Evolutionary conservation across 2,329 filamentous ascomycete species (phyloP), one percentile per base, ranked within the genome.

Genomic region (Epichloe gansuensis): DNA sequence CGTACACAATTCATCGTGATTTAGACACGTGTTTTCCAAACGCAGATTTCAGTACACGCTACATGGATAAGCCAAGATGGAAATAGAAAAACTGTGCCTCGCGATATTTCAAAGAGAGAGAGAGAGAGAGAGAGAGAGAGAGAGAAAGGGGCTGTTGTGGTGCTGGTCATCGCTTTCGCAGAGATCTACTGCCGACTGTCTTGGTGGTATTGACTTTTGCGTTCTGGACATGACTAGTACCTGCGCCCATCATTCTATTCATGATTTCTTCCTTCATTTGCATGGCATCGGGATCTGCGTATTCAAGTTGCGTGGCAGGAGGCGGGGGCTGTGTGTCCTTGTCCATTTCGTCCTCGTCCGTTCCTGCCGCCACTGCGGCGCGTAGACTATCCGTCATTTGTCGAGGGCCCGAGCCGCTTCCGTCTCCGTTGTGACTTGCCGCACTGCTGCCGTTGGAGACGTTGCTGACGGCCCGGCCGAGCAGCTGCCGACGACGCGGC

Each of bases 401-500:
- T 15, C 48, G 51, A 42, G 51, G 39, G 4, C 50, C 48, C 0
- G 69, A 69, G 23, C 58, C 55, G 43, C 53, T 51, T 2, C 57
- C 60, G 44, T 51, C 50, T 4, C 59, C 61, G 46, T 54, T 47
- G 12, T 67, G 68, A 51, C 75, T 74, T 45, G 65, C 69, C n/a
- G 61, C 62, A 50, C 67, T 75, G 51, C 76, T 79, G 5, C 69
- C 69, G 1, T 73, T 73, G 2, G 78, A 82, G 3, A 72, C 72
- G 59, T 81, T 82, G 65, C 78, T 81, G 31, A 77, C 65, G 3
- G 77, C 80, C 11, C 80, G 75, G 5, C 80, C 80, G 3, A 83
- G 67, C 52, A 83, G 75, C 51, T 74, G 70, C 11, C 77, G 74
- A 50, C 72, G 69, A 1, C 72, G 58, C 51, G 66, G 59, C 17